Evolutionary conservation across 768 basidiomycete species (phyloP).

Genomic region (Cyathus striatus): DNA sequence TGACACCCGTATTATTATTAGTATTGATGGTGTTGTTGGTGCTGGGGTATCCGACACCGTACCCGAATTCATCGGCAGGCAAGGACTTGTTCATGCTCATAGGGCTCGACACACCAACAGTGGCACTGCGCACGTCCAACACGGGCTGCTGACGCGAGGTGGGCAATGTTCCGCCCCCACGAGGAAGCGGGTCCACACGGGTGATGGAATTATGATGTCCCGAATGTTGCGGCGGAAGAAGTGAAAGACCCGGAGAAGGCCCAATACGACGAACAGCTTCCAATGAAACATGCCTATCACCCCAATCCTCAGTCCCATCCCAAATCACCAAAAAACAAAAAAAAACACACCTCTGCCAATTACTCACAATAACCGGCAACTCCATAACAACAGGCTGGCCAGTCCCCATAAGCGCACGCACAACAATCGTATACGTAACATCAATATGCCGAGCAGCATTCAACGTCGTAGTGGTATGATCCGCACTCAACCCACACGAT

Average conservation of each 20-base stretch:
- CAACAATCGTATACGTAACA: constrained; percentile 71
- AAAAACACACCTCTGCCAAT: constrained; percentile 71
- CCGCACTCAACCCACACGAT: constrained; percentile 59
- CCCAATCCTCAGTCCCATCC: no score
- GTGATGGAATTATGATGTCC: background rate
- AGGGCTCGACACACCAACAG: background rate
- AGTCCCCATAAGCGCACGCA: constrained; percentile 74
- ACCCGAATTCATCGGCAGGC: background rate
- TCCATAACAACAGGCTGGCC: constrained; percentile 64
- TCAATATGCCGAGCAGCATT: constrained; percentile 83
- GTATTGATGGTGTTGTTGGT: background rate
- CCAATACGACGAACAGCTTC: constrained; percentile 59
- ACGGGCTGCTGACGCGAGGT: background rate
- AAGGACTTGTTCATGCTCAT: no score
- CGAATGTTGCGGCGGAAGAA: constrained; percentile 13
- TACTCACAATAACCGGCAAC: constrained; percentile 76
- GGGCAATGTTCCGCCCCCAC: background rate
- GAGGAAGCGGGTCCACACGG: background rate
- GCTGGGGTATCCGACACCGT: background rate
- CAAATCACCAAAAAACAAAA: constrained; percentile 1
- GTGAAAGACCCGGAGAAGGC: constrained; percentile 40
- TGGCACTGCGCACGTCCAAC: background rate
- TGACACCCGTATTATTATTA: background rate
- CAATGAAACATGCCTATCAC: constrained; percentile 57
- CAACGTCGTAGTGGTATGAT: constrained; percentile 77